Conservation (phyloP, 2,329 filamentous ascomycete genomes). For the Pseudogymnoascus sp. region DNA sequence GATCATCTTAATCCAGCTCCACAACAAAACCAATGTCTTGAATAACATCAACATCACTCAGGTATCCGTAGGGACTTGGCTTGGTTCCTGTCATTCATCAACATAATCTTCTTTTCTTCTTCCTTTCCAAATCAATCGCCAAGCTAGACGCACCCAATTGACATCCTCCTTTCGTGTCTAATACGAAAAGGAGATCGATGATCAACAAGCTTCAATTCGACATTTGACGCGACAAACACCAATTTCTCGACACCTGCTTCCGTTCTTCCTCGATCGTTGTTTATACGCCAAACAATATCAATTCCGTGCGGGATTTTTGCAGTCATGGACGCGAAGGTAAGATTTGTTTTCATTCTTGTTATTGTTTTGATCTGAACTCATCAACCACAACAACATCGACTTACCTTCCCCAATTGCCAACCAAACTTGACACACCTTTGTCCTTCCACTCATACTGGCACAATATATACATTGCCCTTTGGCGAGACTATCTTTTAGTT, state of each 20-base stretch:
- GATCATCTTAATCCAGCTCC: conserved; percentile 5
- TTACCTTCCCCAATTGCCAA: neutral
- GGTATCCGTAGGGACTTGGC: conserved; percentile 6
- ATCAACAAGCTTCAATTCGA: conserved; percentile 2
- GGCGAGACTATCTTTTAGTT: neutral
- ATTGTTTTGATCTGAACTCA: neutral
- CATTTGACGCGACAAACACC: neutral
- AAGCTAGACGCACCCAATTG: neutral
- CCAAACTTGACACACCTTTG: conserved; percentile 17
- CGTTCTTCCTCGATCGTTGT: neutral
- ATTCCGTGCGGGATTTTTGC: conserved; percentile 3
- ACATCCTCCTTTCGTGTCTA: neutral
- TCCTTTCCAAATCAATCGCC: neutral
- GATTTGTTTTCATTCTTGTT: conserved; percentile 16
- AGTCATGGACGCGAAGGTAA: conserved; percentile 38
- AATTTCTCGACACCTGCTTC: neutral
- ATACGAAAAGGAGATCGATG: neutral
- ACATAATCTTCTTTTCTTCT: conserved; percentile 1
- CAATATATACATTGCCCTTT: neutral
- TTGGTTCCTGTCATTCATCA: conserved; percentile 1
- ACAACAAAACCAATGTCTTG: conserved; percentile 6
- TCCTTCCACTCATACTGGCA: conserved; percentile 16
- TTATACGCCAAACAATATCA: neutral
- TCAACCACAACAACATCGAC: conserved; percentile 1
- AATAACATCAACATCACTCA: conserved; percentile 7